Percentiles rank a stretch among this genome's conserved stretches.
These are phyloP conservation scores for Strobilomyces confusus DNA, from an alignment of 768 basidiomycete genomes.

Conservation along the genomic window DNA sequence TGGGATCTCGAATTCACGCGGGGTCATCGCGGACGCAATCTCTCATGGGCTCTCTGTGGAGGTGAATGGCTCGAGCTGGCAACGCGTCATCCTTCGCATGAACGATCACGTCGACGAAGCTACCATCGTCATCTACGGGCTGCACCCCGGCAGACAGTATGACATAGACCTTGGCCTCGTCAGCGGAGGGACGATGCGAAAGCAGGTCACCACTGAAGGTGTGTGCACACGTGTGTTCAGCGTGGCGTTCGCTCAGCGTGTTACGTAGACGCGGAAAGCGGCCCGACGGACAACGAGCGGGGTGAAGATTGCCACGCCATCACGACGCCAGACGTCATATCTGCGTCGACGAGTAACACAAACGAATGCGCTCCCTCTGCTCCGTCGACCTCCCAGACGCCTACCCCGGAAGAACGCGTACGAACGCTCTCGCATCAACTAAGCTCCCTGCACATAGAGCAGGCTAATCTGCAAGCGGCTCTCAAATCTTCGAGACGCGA, in stretches of 20 bases:
- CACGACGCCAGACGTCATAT: constrained; percentile 9
- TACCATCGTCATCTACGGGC: constrained; percentile 84
- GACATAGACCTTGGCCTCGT: constrained; percentile 83
- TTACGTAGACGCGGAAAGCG: constrained; percentile 20
- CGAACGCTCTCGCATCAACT: constrained; percentile 65
- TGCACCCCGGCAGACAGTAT: constrained; percentile 86
- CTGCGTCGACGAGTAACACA: constrained; percentile 29
- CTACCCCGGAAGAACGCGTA: constrained; percentile 63
- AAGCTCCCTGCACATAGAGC: constrained; percentile 59
- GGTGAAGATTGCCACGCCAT: constrained; percentile 15
- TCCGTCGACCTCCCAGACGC: constrained; percentile 26
- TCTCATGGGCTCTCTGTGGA: constrained; percentile 74
- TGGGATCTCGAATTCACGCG: constrained; percentile 30
- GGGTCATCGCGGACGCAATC: constrained; percentile 62
- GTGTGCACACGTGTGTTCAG: constrained; percentile 20
- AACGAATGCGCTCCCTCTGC: constrained; percentile 15
- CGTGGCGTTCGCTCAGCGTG: constrained; percentile 6
- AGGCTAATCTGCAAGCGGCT: constrained; percentile 58
- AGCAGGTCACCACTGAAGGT: constrained; percentile 69
- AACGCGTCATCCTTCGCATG: constrained; percentile 71
- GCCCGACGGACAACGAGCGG: constrained; percentile 20
- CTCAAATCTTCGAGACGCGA: constrained; percentile 80
- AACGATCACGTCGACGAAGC: constrained; percentile 83
- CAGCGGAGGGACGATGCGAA: constrained; percentile 55
- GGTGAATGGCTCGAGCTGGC: constrained; percentile 77